phyloP scores from a whole-genome alignment of 140 eudicot genomes.

The Stevia rebaudiana region DNA sequence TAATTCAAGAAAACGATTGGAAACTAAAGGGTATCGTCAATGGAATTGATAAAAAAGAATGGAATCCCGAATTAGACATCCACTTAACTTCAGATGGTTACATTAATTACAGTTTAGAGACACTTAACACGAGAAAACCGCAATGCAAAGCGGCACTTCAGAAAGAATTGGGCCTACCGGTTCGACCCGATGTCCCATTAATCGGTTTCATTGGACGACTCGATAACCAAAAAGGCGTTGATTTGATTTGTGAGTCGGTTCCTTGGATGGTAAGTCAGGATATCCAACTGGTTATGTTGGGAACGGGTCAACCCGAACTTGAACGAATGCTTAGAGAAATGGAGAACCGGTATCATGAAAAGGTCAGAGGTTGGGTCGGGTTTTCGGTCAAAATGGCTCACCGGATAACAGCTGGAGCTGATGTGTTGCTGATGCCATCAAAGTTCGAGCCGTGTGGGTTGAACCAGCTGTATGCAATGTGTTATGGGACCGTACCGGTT shows the following conservation, averaged over 20 bases:
- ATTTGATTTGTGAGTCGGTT: slow-evolving; percentile 63
- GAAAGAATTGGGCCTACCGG: slow-evolving; percentile 72
- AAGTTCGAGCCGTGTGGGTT: slow-evolving; percentile 96
- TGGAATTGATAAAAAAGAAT: slow-evolving; percentile 75
- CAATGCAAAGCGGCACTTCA: slow-evolving; percentile 90
- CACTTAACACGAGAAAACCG: slow-evolving; percentile 60
- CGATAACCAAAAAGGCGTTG: slow-evolving; percentile 88
- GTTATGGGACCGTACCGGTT: slow-evolving; percentile 77
- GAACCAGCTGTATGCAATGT: slow-evolving; percentile 88
- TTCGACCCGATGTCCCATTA: slow-evolving; percentile 58
- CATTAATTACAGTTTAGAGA: slow-evolving; percentile 63
- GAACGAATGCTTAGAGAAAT: slow-evolving; percentile 66
- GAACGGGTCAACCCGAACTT: slow-evolving; percentile 76
- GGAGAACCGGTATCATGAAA: slow-evolving; percentile 48
- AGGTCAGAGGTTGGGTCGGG: slow-evolving; percentile 82
- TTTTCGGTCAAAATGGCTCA: slow-evolving; percentile 85
- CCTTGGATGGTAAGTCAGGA: slow-evolving; percentile 93
- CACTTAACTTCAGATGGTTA: slow-evolving; percentile 79
- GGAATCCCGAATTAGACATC: slow-evolving; percentile 69
- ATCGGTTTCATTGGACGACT: slow-evolving; percentile 90
- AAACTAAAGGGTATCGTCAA: slow-evolving; percentile 79
- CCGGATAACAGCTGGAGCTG: slow-evolving; percentile 90
- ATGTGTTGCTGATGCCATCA: slow-evolving; percentile 86
- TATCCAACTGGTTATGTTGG: slow-evolving; percentile 83
- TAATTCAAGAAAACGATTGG: slow-evolving; percentile 85